Percentiles rank a stretch among this genome's conserved stretches.
Evolutionary conservation across 768 basidiomycete species (phyloP).

Genomic region (Paxillus rubicundulus): DNA sequence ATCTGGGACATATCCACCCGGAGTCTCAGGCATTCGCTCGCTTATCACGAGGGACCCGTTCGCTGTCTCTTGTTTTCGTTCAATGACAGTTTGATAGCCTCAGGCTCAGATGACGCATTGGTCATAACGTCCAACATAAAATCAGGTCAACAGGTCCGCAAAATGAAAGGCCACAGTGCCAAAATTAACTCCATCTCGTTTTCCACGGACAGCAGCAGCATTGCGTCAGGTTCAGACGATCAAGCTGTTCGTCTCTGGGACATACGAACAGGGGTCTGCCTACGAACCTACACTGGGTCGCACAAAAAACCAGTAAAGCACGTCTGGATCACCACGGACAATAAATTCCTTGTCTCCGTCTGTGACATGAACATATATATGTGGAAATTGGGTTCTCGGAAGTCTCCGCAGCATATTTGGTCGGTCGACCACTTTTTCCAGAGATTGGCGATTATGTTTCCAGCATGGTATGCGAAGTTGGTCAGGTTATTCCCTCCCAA

Average conservation of each 20-base stretch:
- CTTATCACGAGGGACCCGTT: constrained; percentile 15
- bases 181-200: constrained; percentile 20
- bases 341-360: constrained; percentile 9
- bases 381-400: constrained; percentile 11
- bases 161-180: constrained; percentile 16
- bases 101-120: constrained; percentile 13
- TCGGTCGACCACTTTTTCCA: constrained; percentile 7
- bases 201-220: constrained; percentile 14
- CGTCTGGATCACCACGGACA: constrained; percentile 20
- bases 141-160: constrained; percentile 7
- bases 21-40: constrained; percentile 5
- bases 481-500: constrained; percentile 1
- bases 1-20: constrained; percentile 16
- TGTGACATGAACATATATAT: constrained; percentile 14
- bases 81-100: constrained; percentile 11
- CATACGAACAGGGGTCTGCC: constrained; percentile 14
- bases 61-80: constrained; percentile 21
- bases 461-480: constrained; percentile 17
- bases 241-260: constrained; percentile 25
- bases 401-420: constrained; percentile 14
- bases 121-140: constrained; percentile 13
- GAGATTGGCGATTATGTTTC: constrained; percentile 7
- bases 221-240: constrained; percentile 24
- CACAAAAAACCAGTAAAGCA: constrained; percentile 15
- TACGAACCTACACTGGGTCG: constrained; percentile 10